phyloP scores from a whole-genome alignment of 2,329 filamentous ascomycete species.

The Peltaster fructicola region DNA sequence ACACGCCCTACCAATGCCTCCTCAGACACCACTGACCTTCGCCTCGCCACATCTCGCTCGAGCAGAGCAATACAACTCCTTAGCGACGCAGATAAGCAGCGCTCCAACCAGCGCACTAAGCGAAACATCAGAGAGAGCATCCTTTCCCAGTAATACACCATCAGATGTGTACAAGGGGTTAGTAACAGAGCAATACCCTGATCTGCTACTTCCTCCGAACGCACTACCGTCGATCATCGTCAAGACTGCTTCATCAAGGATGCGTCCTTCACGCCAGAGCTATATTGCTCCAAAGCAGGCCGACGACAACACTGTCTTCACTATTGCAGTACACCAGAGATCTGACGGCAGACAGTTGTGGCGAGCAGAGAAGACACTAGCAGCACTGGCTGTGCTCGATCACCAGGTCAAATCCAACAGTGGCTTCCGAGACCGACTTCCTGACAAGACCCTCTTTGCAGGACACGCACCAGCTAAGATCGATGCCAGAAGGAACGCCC shows the following conservation, averaged over 20 bases:
- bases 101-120: not conserved
- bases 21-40: constrained; percentile 49
- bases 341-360: constrained; percentile 65
- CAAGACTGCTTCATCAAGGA: constrained; percentile 80
- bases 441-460: constrained; percentile 71
- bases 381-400: constrained; percentile 66
- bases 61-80: constrained; percentile 20
- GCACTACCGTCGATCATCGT: constrained; percentile 73
- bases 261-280: constrained; percentile 79
- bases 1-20: constrained; percentile 54
- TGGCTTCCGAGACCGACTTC: constrained; percentile 57
- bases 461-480: constrained; percentile 89
- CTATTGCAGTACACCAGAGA: constrained; percentile 66
- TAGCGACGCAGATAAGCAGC: too few species aligned
- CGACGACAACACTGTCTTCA: constrained; percentile 90
- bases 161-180: constrained; percentile 55
- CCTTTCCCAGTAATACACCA: constrained; percentile 10
- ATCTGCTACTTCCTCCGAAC: constrained; percentile 71
- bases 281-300: constrained; percentile 60
- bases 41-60: constrained; percentile 31
- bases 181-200: constrained; percentile 70
- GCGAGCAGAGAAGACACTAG: constrained; percentile 83
- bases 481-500: constrained; percentile 62
- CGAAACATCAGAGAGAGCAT: not conserved
- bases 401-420: constrained; percentile 57